Evolutionary conservation across 208 protist species (phyloP), one percentile per base, ranked within the genome.

Genomic region (Vickermania spadyakhi): DNA sequence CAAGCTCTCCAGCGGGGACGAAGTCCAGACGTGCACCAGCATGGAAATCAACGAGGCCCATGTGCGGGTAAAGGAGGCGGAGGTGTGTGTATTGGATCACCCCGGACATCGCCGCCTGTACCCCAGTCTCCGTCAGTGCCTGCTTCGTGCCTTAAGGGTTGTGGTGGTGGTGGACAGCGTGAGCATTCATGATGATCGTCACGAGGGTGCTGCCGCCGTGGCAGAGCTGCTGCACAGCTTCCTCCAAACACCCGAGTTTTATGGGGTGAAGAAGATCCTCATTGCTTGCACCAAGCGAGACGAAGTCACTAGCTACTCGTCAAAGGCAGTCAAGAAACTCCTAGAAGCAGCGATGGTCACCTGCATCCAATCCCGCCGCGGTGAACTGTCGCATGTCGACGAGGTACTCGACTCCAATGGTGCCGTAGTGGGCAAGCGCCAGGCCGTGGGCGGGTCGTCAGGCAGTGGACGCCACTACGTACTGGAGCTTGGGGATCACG

Each of bases 221-320:
- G 78, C 88, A 42, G 84, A 86, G 51, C 58, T 89, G 14, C 65
- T 95, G 3, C 23, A 84, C 11, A 60, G 57, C 3, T 60, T 89
- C 1, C 54, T 92, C 28, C 73, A 86, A 51, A 76, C 83, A 0
- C 71, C 82, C n/a, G 75, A 73, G 41, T 91, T 91, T 58, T 80
- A 79, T 31, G 82, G 83, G 3, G 85, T 92, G 51, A 52, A 73
- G 31, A 28, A 55, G 18, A 27, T 95, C 0, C 54, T 89, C 7
- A 68, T 95, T 30, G 84, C 75, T n/a, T 89, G 81, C 55, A 92
- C 75, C 4, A 90, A 92, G 61, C 77, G 88, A 0, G 88, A 95
- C 54, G 84, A 91, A 58, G 31, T 89, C 1, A 91, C 84, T 29
- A 89, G 81, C 66, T 95, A 91, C 71, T 71, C 80, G 28, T 31